These are phyloP conservation scores for Penicillium tannophilum DNA, from an alignment of 495 filamentous ascomycete genomes.

Conservation along the genomic window DNA sequence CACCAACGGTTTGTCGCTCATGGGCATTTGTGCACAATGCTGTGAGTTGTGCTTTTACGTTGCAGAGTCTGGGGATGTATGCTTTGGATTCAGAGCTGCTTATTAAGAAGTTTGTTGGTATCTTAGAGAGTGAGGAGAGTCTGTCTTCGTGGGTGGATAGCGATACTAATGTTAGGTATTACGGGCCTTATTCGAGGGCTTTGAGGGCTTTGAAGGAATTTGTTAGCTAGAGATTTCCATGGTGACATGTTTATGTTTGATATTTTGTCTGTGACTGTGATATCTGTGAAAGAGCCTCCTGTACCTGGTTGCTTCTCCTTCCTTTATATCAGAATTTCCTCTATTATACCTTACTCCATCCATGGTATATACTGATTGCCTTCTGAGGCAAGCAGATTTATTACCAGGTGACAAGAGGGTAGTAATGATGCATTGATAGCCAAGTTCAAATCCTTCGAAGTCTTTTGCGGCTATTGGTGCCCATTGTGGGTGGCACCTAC, in stretches of 20 bases:
- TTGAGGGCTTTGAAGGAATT: background rate
- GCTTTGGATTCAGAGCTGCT: background rate
- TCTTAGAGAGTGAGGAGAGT: background rate
- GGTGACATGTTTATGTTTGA: background rate
- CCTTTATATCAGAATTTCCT: background rate
- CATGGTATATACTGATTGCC: background rate
- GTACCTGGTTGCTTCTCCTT: background rate
- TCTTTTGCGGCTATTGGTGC: no score
- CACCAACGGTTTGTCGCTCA: background rate
- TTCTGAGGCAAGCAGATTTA: background rate
- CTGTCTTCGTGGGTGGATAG: slow-evolving; percentile 2
- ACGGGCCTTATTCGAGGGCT: slow-evolving; percentile 1
- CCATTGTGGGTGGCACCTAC: no score
- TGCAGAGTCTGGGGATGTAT: background rate
- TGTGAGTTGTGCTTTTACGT: background rate
- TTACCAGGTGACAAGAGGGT: no score
- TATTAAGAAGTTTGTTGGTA: background rate
- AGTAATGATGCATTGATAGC: no score
- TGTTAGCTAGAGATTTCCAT: background rate
- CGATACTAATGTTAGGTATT: background rate
- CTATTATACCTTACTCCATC: background rate
- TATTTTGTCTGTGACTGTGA: no score
- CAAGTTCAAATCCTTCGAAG: no score
- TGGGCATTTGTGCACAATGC: background rate
- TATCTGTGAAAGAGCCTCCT: background rate